These are phyloP conservation scores for Ajuga chamaepitys DNA, from an alignment of 257 asterid genomes.

Conservation along the genomic window DNA sequence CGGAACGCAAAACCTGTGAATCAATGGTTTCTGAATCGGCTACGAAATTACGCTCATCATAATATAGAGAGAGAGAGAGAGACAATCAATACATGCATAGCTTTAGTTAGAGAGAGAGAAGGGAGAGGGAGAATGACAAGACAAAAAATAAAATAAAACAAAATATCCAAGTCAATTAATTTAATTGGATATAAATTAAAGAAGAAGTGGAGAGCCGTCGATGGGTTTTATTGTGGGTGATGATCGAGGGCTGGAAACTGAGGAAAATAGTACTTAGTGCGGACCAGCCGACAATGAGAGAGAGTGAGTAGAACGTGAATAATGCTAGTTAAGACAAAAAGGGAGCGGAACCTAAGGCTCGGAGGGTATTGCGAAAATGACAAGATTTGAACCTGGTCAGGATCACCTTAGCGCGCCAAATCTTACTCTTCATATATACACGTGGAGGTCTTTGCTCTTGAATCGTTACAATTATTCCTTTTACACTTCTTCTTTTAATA, in stretches of 20 bases:
- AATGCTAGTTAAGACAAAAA: constrained; percentile 15
- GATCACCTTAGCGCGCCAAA: constrained; percentile 62
- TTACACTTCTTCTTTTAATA: too few relatives aligned
- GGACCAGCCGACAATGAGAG: neutral
- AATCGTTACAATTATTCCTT: too few relatives aligned
- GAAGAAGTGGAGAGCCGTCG: constrained; percentile 8
- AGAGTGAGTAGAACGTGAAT: constrained; percentile 8
- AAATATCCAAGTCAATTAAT: neutral
- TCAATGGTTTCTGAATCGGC: neutral
- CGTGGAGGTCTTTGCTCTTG: neutral
- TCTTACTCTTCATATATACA: constrained; percentile 2
- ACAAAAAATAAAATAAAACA: too few relatives aligned
- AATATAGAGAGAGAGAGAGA: neutral
- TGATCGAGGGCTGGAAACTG: constrained; percentile 14
- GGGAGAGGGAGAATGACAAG: neutral
- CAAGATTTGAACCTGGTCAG: constrained; percentile 58
- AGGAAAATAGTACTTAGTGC: constrained; percentile 3
- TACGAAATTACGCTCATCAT: neutral
- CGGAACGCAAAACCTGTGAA: neutral
- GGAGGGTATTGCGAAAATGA: constrained; percentile 33
- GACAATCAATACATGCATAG: neutral
- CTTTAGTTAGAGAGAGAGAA: neutral
- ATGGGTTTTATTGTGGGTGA: neutral
- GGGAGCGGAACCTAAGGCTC: too few relatives aligned
- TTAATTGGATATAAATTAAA: neutral